These are phyloP conservation scores for Colletotrichum sp. DNA, from an alignment of 2,329 filamentous ascomycete genomes.

Conservation along the genomic window DNA sequence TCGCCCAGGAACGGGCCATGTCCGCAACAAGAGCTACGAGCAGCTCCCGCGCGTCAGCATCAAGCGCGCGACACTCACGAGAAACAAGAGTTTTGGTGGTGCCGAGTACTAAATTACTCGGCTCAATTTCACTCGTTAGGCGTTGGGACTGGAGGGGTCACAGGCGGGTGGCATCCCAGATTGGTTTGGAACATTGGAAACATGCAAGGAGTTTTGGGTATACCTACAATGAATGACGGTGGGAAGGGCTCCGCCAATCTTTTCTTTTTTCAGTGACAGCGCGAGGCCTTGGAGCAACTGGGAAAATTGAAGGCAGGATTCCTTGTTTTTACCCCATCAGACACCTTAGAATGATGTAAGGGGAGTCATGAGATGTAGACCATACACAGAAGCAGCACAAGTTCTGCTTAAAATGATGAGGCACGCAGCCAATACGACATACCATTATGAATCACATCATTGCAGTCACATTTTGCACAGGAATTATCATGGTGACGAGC, in stretches of 20 bases:
- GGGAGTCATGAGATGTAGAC: not conserved
- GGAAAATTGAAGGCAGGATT: not conserved
- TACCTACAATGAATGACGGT: not conserved
- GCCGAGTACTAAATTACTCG: slow-evolving; percentile 44
- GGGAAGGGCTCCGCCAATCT: not conserved
- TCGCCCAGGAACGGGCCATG: slow-evolving; percentile 33
- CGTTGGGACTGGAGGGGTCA: not conserved
- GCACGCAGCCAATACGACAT: slow-evolving; percentile 8
- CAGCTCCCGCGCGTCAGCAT: slow-evolving; percentile 46
- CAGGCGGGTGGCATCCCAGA: not conserved
- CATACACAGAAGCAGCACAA: slow-evolving; percentile 8
- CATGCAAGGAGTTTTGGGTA: slow-evolving; percentile 13
- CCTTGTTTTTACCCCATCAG: not conserved
- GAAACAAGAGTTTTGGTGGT: slow-evolving; percentile 55
- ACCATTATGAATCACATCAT: not conserved
- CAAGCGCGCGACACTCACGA: slow-evolving; percentile 50
- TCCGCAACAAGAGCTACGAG: slow-evolving; percentile 46
- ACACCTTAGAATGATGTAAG: slow-evolving; percentile 4
- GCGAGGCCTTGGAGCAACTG: not conserved
- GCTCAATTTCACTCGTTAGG: slow-evolving; percentile 11
- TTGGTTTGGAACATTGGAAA: not conserved
- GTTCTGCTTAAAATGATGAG: slow-evolving; percentile 16
- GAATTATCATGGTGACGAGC: not conserved
- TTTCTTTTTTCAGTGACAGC: not conserved
- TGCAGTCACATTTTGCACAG: not conserved